Percentiles rank a stretch among this genome's conserved stretches.
Evolutionary conservation across 2,329 filamentous ascomycete genomes (phyloP).

Genomic region (Arthrobotrys megalospora): DNA sequence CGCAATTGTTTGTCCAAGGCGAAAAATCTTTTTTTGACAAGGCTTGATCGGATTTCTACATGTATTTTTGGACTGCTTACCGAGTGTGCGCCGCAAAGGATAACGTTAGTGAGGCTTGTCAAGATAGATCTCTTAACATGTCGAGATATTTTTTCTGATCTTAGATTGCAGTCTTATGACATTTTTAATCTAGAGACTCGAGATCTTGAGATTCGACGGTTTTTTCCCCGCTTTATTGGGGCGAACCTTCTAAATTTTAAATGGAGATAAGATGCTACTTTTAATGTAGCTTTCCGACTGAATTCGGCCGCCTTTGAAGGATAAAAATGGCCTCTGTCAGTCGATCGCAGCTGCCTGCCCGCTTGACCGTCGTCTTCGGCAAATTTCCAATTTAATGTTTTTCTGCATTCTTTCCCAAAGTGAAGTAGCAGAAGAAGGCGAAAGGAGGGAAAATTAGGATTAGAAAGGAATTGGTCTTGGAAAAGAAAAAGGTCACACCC

Average conservation of each 20-base stretch:
- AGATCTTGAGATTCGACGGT: too few relatives aligned
- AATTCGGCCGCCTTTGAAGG: slow-evolving; percentile 2
- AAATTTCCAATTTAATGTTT: slow-evolving; percentile 13
- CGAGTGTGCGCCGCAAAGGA: not conserved
- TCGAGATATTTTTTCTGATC: not conserved
- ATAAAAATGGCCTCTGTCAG: not conserved
- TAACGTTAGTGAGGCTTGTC: slow-evolving; percentile 32
- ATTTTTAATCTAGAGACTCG: too few relatives aligned
- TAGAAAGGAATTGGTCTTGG: not conserved
- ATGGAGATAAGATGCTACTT: not conserved
- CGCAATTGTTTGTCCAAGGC: not conserved
- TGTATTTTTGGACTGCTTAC: not conserved
- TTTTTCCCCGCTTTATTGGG: too few relatives aligned
- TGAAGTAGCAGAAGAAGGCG: slow-evolving; percentile 2
- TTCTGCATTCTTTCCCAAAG: slow-evolving; percentile 5
- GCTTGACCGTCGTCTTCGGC: slow-evolving; percentile 27
- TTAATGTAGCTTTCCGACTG: not conserved
- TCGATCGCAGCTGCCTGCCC: slow-evolving; percentile 9
- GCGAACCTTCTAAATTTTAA: not conserved
- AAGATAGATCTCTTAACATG: not conserved
- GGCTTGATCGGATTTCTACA: too few relatives aligned
- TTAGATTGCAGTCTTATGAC: too few relatives aligned
- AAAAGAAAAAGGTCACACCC: slow-evolving; percentile 15
- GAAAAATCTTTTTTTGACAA: too few relatives aligned
- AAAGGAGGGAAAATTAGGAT: slow-evolving; percentile 1